These are phyloP conservation scores for Globisporangium ultimum DNA, from an alignment of 352 stramenopile genomes.

Conservation along the genomic window DNA sequence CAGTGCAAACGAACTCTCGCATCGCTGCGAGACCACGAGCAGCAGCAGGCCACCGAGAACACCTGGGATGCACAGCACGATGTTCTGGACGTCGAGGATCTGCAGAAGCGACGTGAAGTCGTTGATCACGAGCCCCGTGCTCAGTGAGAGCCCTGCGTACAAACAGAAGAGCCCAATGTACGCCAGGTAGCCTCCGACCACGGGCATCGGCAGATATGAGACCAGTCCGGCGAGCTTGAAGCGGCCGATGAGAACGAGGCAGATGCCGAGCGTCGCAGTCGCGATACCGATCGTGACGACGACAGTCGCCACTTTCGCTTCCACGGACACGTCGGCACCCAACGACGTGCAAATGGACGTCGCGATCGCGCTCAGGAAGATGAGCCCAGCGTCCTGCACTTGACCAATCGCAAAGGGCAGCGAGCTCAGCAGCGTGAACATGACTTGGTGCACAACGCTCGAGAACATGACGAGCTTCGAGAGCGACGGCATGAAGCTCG, in stretches of 20 bases:
- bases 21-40: slow-evolving; percentile 80
- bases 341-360: slow-evolving; percentile 85
- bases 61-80: slow-evolving; percentile 85
- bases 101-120: slow-evolving; percentile 77
- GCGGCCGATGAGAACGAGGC: slow-evolving; percentile 93
- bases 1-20: slow-evolving; percentile 70
- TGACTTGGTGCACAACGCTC: slow-evolving; percentile 92
- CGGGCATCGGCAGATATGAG: slow-evolving; percentile 95
- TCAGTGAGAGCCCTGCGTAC: slow-evolving; percentile 89
- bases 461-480: slow-evolving; percentile 97
- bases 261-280: slow-evolving; percentile 90
- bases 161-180: slow-evolving; percentile 97
- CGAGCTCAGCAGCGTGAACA: slow-evolving; percentile 87
- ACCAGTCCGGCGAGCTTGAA: slow-evolving; percentile 94
- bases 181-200: slow-evolving; percentile 97
- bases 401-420: slow-evolving; percentile 97
- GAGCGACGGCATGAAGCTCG: slow-evolving; percentile 83
- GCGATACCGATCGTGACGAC: slow-evolving; percentile 92
- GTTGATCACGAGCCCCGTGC: slow-evolving; percentile 90
- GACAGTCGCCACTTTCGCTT: slow-evolving; percentile 90
- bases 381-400: slow-evolving; percentile 98
- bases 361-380: slow-evolving; percentile 96
- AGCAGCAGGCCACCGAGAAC: slow-evolving; percentile 80
- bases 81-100: slow-evolving; percentile 54
- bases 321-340: slow-evolving; percentile 49